A percentile compares a stretch with the other conserved stretches of the same genome.
Evolutionary conservation across 805 yeast species (phyloP).

Genomic region (Hanseniaspora lindneri): DNA sequence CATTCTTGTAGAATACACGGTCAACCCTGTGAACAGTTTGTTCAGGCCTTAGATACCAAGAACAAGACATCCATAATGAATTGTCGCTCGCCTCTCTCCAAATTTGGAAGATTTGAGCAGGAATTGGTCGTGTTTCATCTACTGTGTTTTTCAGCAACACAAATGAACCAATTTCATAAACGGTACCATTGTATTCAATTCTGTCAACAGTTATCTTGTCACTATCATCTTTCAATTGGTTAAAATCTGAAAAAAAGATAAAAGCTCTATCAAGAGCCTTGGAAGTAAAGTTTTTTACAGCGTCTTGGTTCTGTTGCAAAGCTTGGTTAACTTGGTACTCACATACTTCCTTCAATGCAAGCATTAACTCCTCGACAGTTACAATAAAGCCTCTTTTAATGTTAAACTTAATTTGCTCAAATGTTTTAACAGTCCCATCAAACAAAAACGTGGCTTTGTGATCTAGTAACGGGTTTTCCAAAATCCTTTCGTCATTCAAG

Average conservation of each 20-base stretch:
- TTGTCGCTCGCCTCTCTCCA: constrained; percentile 78
- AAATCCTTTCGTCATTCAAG: constrained; percentile 36
- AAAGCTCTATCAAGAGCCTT: constrained; percentile 21
- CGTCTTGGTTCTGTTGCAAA: not conserved
- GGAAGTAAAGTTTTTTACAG: not conserved
- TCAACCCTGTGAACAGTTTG: constrained; percentile 93
- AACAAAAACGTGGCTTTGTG: constrained; percentile 28
- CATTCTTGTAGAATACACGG: constrained; percentile 80
- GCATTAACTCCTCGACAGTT: not conserved
- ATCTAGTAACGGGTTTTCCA: not conserved
- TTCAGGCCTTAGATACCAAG: constrained; percentile 97
- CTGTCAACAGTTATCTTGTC: constrained; percentile 66
- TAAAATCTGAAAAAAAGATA: not conserved
- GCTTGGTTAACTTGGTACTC: constrained; percentile 6
- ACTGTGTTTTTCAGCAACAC: constrained; percentile 76
- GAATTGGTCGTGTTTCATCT: constrained; percentile 79
- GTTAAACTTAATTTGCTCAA: constrained; percentile 56
- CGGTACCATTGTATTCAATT: constrained; percentile 56
- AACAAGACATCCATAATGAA: constrained; percentile 77
- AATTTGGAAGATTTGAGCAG: constrained; percentile 83
- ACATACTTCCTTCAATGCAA: constrained; percentile 2
- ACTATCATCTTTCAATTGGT: constrained; percentile 25
- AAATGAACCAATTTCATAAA: constrained; percentile 89
- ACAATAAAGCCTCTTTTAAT: constrained; percentile 27
- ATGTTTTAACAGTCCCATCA: constrained; percentile 47